phyloP scores from a whole-genome alignment of 2,329 filamentous ascomycete genomes.

The Cytospora piceae region DNA sequence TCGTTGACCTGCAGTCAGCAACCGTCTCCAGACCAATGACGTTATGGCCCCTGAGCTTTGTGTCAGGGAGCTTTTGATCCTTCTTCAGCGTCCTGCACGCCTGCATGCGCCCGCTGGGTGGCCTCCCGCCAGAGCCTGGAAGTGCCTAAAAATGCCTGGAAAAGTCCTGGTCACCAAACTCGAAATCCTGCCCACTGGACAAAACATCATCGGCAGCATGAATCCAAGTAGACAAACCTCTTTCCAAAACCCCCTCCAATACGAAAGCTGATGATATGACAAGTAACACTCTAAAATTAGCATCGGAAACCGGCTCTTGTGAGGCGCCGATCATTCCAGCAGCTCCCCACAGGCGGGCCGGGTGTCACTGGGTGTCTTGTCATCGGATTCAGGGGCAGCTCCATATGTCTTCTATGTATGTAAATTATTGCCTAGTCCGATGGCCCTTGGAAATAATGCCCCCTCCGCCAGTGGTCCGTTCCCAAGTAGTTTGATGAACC shows the following conservation, averaged over 20 bases:
- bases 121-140: neutral
- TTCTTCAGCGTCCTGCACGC: neutral
- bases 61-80: neutral
- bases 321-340: neutral
- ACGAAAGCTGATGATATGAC: neutral
- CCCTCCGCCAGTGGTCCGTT: no score
- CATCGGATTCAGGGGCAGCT: neutral
- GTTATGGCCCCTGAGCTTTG: neutral
- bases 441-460: no score
- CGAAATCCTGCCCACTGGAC: neutral
- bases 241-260: neutral
- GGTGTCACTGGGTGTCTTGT: no score
- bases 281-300: neutral
- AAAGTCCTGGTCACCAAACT: neutral
- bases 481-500: neutral
- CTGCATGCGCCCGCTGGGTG: neutral
- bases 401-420: no score
- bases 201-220: neutral
- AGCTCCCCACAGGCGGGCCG: neutral
- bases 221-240: neutral
- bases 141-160: neutral
- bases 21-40: neutral
- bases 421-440: no score
- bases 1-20: conserved; percentile 1
- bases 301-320: neutral